Conservation (phyloP, 768 basidiomycete species). For the Lactarius vividus region DNA sequence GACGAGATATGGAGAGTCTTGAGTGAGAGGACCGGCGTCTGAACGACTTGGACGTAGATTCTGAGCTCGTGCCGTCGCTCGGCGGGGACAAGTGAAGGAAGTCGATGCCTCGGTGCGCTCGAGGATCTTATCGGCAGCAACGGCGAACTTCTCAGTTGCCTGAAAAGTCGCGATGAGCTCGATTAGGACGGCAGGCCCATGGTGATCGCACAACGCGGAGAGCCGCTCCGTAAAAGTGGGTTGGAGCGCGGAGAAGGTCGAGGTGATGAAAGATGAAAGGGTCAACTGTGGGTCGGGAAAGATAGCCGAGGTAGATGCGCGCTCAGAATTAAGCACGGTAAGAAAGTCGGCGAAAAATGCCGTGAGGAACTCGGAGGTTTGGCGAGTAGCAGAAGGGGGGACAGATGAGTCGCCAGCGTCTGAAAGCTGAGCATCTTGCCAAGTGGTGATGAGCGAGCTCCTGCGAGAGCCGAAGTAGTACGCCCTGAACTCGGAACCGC, state of each 20-base stretch:
- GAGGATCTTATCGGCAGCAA: slow-evolving; percentile 67
- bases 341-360: slow-evolving; percentile 73
- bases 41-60: slow-evolving; percentile 6
- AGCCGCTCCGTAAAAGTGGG: slow-evolving; percentile 84
- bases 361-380: slow-evolving; percentile 66
- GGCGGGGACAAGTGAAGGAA: slow-evolving; percentile 18
- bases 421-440: slow-evolving; percentile 58
- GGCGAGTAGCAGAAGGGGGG: slow-evolving; percentile 30
- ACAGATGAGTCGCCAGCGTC: slow-evolving; percentile 45
- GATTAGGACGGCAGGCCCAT: slow-evolving; percentile 60
- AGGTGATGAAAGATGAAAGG: slow-evolving; percentile 78
- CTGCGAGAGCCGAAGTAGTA: slow-evolving; percentile 91
- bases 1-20: slow-evolving; percentile 32
- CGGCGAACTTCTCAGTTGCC: slow-evolving; percentile 81
- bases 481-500: slow-evolving; percentile 88
- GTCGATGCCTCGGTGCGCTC: slow-evolving; percentile 49
- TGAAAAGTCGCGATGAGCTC: slow-evolving; percentile 71
- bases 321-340: slow-evolving; percentile 64
- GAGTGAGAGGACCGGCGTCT: slow-evolving; percentile 21
- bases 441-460: slow-evolving; percentile 57
- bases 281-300: slow-evolving; percentile 82
- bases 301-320: slow-evolving; percentile 71
- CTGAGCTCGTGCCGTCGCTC: slow-evolving; percentile 27
- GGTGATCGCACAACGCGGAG: slow-evolving; percentile 59
- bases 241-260: slow-evolving; percentile 72